Percentiles rank a stretch among this genome's conserved stretches.
These are phyloP conservation scores for Pseudozyma sp. DNA, from an alignment of 1,284 basidiomycete species.

Conservation along the genomic window DNA sequence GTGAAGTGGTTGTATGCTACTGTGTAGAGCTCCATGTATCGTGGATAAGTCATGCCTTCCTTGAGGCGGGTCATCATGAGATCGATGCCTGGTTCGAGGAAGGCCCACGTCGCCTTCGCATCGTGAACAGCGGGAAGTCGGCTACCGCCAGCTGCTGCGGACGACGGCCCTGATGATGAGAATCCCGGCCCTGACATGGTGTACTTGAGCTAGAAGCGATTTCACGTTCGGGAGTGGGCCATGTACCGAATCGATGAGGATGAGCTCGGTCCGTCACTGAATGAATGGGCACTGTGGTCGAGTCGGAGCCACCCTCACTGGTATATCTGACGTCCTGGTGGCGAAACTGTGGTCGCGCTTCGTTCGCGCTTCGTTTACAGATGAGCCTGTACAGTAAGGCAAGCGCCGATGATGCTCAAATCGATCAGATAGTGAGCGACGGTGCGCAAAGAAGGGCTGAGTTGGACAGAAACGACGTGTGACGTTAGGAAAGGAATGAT, in stretches of 20 bases:
- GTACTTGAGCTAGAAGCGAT: background rate
- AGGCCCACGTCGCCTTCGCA: constrained; percentile 81
- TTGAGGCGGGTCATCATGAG: constrained; percentile 73
- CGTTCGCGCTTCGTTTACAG: too few relatives aligned
- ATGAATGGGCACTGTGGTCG: background rate
- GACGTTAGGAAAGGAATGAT: constrained; percentile 5
- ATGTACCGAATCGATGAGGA: too few relatives aligned
- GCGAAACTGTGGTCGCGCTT: background rate
- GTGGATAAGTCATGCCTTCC: constrained; percentile 87
- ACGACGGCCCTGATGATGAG: constrained; percentile 18
- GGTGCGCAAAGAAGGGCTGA: constrained; percentile 6
- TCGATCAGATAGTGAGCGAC: background rate
- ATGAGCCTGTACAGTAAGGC: background rate
- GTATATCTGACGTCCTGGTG: background rate
- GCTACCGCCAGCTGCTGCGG: constrained; percentile 21
- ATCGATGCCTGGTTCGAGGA: constrained; percentile 83
- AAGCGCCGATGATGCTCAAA: background rate
- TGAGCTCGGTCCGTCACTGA: too few relatives aligned
- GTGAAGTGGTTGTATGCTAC: constrained; percentile 98
- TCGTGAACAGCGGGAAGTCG: constrained; percentile 40
- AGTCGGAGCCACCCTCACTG: background rate
- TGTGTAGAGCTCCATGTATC: constrained; percentile 88
- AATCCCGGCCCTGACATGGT: constrained; percentile 27
- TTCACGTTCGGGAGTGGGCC: too few relatives aligned
- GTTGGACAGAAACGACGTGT: constrained; percentile 13